Conservation (phyloP, 805 yeast species). For the Starmerella floris region DNA sequence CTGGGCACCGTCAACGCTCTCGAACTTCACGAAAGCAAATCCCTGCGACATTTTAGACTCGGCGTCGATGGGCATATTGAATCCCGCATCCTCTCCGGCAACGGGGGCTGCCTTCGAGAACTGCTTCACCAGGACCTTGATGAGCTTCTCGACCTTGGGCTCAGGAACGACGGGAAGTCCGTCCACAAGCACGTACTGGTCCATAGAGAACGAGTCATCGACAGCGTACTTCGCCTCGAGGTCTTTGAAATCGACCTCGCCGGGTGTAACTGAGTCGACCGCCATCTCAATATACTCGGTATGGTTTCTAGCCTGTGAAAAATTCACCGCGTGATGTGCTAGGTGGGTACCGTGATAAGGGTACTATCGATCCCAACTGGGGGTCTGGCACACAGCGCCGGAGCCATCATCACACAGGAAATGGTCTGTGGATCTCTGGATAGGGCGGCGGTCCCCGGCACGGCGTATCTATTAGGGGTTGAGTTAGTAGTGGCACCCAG, state of each 20-base stretch:
- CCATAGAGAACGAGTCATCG: slow-evolving; percentile 48
- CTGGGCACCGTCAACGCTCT: slow-evolving; percentile 49
- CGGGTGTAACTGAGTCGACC: slow-evolving; percentile 9
- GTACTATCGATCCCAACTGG: no score
- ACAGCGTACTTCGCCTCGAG: slow-evolving; percentile 64
- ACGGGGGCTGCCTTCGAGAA: slow-evolving; percentile 69
- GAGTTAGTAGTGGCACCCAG: no score
- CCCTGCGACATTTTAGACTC: slow-evolving; percentile 71
- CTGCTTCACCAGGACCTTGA: slow-evolving; percentile 72
- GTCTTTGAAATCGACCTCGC: slow-evolving; percentile 57
- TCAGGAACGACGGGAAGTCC: slow-evolving; percentile 96
- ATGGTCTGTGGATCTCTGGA: no score
- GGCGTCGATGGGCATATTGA: slow-evolving; percentile 59
- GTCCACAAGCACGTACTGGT: slow-evolving; percentile 71
- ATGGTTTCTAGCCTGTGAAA: neutral
- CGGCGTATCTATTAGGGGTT: no score
- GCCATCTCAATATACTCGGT: slow-evolving; percentile 6
- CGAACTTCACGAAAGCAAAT: slow-evolving; percentile 65
- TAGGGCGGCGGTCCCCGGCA: no score
- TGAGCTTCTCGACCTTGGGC: slow-evolving; percentile 66
- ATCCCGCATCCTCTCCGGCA: slow-evolving; percentile 33
- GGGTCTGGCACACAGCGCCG: no score
- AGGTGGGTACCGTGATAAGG: no score
- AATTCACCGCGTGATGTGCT: neutral
- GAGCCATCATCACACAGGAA: no score